A percentile compares a stretch with the other conserved stretches of the same genome.
Conservation (phyloP, 306 rosid species). For the Macrotyloma uniflorum region DNA sequence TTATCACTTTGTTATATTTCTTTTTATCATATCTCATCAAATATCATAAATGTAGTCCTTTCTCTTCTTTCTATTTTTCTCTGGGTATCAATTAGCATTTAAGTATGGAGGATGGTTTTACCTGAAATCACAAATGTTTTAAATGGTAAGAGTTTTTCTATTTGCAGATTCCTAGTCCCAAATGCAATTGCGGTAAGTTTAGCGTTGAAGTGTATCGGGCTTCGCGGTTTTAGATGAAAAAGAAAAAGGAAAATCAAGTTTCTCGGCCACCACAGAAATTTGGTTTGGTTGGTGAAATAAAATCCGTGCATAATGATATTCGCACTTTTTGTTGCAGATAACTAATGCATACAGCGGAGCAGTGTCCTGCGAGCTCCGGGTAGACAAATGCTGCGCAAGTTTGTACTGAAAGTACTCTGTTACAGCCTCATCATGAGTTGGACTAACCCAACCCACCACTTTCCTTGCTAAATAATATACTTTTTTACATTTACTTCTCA, state of each 20-base stretch:
- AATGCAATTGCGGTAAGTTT: neutral
- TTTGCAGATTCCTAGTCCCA: neutral
- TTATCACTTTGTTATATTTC: neutral
- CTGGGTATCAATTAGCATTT: neutral
- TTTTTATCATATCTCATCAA: no score
- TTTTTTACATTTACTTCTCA: no score
- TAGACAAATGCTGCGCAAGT: conserved; percentile 1
- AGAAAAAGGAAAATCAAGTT: neutral
- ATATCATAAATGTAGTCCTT: no score
- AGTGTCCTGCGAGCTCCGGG: neutral
- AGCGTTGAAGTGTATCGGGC: neutral
- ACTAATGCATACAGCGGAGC: conserved; percentile 18
- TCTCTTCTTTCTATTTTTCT: neutral
- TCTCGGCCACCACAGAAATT: neutral
- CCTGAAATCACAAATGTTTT: neutral
- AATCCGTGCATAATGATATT: neutral
- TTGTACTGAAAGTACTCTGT: neutral
- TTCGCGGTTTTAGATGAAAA: neutral
- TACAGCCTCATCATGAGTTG: conserved; percentile 12
- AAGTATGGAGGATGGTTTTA: neutral
- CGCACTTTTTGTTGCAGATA: neutral
- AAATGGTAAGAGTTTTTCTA: neutral
- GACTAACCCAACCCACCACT: neutral
- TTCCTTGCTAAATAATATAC: neutral
- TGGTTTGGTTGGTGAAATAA: neutral